Percentiles rank a stretch among this genome's conserved stretches.
Conservation (phyloP, 352 stramenopile species). For the Salisapilia sapeloensis region DNA sequence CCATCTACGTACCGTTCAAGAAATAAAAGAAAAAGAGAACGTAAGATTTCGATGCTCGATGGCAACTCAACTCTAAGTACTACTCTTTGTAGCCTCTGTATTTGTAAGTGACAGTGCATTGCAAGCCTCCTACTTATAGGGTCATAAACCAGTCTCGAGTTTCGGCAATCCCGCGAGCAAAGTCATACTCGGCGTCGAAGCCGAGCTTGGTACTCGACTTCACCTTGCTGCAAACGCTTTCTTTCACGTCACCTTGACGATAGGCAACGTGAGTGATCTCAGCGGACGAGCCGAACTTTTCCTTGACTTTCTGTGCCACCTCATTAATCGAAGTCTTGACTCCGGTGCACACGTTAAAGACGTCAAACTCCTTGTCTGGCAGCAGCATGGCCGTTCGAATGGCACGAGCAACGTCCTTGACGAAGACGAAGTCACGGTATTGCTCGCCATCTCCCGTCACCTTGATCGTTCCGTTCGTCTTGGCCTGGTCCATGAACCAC, state of each 20-base stretch:
- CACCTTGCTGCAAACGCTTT: constrained; percentile 52
- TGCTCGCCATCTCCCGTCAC: constrained; percentile 60
- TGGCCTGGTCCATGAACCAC: constrained; percentile 78
- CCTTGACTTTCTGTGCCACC: constrained; percentile 43
- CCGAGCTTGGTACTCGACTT: constrained; percentile 54
- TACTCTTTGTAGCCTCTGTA: constrained; percentile 1
- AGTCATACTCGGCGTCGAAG: constrained; percentile 52
- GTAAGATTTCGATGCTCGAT: too few species aligned
- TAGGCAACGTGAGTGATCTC: constrained; percentile 47
- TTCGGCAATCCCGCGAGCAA: constrained; percentile 41
- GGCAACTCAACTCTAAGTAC: not conserved
- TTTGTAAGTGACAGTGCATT: constrained; percentile 1
- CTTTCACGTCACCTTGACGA: constrained; percentile 63
- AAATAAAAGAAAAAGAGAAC: too few species aligned
- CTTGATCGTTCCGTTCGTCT: constrained; percentile 67
- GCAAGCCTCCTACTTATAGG: too few species aligned
- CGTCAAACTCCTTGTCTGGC: constrained; percentile 44
- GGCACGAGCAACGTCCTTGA: constrained; percentile 69
- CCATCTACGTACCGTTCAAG: too few species aligned
- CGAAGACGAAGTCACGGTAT: constrained; percentile 76
- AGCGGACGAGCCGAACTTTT: constrained; percentile 46
- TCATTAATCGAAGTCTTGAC: constrained; percentile 50
- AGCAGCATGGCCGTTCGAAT: constrained; percentile 68
- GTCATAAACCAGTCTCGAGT: constrained; percentile 67
- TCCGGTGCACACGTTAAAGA: constrained; percentile 76